phyloP scores from a whole-genome alignment of 2,329 filamentous ascomycete genomes.

The Fulvia fulva region DNA sequence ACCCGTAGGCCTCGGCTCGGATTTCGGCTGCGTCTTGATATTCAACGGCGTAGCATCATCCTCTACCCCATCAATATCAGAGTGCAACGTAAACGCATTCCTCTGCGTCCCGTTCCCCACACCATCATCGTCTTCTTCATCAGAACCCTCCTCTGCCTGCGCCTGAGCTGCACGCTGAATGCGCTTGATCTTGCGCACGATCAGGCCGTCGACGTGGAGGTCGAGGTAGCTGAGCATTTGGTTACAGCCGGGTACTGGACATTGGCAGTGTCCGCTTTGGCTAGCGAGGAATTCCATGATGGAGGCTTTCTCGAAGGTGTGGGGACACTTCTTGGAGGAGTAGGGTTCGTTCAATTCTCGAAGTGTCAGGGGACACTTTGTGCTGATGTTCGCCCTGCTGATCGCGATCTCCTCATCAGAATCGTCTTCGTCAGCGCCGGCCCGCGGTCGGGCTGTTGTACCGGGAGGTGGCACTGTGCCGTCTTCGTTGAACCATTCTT shows the following conservation, averaged over 20 bases:
- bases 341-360: slow-evolving; percentile 62
- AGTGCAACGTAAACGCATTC: slow-evolving; percentile 26
- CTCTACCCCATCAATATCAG: slow-evolving; percentile 24
- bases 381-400: slow-evolving; percentile 58
- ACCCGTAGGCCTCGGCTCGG: slow-evolving; percentile 15
- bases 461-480: slow-evolving; percentile 43
- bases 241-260: slow-evolving; percentile 63
- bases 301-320: slow-evolving; percentile 65
- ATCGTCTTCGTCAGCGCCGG: slow-evolving; percentile 38
- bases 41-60: background rate
- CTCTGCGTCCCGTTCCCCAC: slow-evolving; percentile 21
- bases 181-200: slow-evolving; percentile 57
- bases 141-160: slow-evolving; percentile 44
- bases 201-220: slow-evolving; percentile 54
- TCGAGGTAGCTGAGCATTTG: slow-evolving; percentile 51
- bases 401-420: slow-evolving; percentile 68
- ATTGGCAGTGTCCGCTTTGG: slow-evolving; percentile 42
- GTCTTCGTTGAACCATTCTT: slow-evolving; percentile 59
- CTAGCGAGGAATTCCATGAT: slow-evolving; percentile 53
- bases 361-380: slow-evolving; percentile 67
- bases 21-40: slow-evolving; percentile 8
- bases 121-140: slow-evolving; percentile 30
- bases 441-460: slow-evolving; percentile 31
- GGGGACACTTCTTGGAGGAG: slow-evolving; percentile 63
- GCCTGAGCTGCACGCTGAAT: slow-evolving; percentile 44